phyloP scores from a whole-genome alignment of 352 stramenopile species.

The Pythium phragmiticola region DNA sequence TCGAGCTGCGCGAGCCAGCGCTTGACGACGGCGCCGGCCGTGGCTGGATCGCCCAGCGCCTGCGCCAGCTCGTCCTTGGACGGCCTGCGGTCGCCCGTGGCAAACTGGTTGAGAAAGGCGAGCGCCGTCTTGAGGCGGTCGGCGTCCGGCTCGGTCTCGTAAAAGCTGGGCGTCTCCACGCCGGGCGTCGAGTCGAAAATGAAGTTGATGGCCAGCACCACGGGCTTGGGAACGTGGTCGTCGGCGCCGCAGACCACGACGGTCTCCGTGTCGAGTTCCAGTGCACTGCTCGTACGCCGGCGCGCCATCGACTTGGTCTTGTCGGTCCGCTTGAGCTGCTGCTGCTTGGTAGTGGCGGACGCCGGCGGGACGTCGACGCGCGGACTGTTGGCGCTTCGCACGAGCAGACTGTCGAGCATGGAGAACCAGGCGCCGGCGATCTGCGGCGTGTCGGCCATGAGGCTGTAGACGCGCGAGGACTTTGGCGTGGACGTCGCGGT shows the following conservation, averaged over 20 bases:
- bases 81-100: conserved; percentile 37
- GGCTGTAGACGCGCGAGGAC: conserved; percentile 69
- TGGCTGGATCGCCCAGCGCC: conserved; percentile 59
- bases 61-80: conserved; percentile 60
- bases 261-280: conserved; percentile 52
- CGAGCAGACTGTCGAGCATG: conserved; percentile 69
- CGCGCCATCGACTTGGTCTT: conserved; percentile 30
- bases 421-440: conserved; percentile 71
- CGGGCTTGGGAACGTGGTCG: conserved; percentile 53
- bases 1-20: conserved; percentile 69
- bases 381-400: conserved; percentile 76
- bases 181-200: conserved; percentile 80
- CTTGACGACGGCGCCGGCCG: conserved; percentile 56
- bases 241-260: conserved; percentile 38
- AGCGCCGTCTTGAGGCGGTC: conserved; percentile 53
- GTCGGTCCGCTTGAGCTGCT: conserved; percentile 20
- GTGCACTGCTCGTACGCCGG: conserved; percentile 35
- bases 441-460: conserved; percentile 77
- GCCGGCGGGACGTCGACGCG: conserved; percentile 39
- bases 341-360: neutral
- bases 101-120: conserved; percentile 68
- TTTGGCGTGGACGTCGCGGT: conserved; percentile 42
- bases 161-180: conserved; percentile 76
- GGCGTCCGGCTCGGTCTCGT: conserved; percentile 50
- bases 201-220: conserved; percentile 71